A percentile compares a stretch with the other conserved stretches of the same genome.
phyloP scores from a whole-genome alignment of 2,329 filamentous ascomycete genomes.

The Stylonectria norvegica region DNA sequence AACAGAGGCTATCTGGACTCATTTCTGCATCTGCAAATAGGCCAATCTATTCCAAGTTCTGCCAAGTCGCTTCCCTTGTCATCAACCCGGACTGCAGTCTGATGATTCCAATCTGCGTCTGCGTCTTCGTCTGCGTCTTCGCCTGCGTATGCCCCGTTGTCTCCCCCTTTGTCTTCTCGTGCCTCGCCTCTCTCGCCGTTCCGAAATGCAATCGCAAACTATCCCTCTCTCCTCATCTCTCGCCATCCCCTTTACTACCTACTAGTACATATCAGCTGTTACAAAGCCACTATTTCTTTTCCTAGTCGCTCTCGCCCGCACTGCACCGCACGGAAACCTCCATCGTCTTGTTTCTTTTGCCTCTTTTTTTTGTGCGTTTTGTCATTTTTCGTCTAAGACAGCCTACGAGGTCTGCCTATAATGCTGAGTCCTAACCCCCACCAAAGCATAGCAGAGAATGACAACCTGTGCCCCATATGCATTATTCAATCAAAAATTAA shows the following conservation, averaged over 20 bases:
- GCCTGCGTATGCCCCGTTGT: no score
- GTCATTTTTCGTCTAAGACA: conserved; percentile 13
- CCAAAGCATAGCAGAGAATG: conserved; percentile 20
- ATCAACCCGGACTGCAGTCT: conserved; percentile 11
- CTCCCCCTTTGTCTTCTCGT: conserved; percentile 3
- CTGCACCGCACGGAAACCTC: conserved; percentile 7
- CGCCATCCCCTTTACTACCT: conserved; percentile 18
- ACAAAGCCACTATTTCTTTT: conserved; percentile 17
- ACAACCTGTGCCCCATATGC: conserved; percentile 33
- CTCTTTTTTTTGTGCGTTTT: conserved; percentile 14
- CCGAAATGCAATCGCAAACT: no score
- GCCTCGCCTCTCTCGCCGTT: no score
- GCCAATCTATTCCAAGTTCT: conserved; percentile 23
- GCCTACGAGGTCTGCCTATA: conserved; percentile 28
- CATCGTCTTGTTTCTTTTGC: conserved; percentile 5
- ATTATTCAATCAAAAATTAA: conserved; percentile 35
- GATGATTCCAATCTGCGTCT: conserved; percentile 28
- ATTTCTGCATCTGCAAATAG: conserved; percentile 17
- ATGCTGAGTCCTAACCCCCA: conserved; percentile 19
- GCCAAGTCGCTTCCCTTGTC: conserved; percentile 14
- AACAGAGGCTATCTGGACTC: conserved; percentile 15
- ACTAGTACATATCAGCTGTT: conserved; percentile 28
- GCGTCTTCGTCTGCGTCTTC: conserved; percentile 25
- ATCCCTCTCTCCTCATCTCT: conserved; percentile 8
- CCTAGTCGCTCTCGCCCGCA: conserved; percentile 3